These are phyloP conservation scores for Trichosporon sp. DNA, from an alignment of 1,284 basidiomycete genomes.

Conservation along the genomic window DNA sequence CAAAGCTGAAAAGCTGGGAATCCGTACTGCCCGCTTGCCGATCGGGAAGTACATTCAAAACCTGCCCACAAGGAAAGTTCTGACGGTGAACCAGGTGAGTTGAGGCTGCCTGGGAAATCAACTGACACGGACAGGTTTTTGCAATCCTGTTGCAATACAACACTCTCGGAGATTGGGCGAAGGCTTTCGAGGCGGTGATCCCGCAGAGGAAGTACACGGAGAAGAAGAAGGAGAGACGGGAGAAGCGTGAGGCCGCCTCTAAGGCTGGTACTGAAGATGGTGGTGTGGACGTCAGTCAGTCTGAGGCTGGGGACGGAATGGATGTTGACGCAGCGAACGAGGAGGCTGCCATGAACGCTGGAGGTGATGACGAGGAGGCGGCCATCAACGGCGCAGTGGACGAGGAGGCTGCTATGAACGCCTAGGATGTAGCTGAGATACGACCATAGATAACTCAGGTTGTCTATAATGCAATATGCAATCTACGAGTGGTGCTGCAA, in stretches of 20 bases:
- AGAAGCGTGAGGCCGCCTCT: slow-evolving; percentile 10
- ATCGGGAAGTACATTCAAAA: slow-evolving; percentile 80
- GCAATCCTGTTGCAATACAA: slow-evolving; percentile 89
- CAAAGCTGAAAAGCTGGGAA: slow-evolving; percentile 68
- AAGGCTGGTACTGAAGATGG: neutral
- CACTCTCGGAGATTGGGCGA: slow-evolving; percentile 72
- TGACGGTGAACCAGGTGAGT: slow-evolving; percentile 87
- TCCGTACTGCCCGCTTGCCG: slow-evolving; percentile 83
- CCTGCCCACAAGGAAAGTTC: slow-evolving; percentile 82
- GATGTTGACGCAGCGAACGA: neutral
- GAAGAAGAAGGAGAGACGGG: slow-evolving; percentile 15
- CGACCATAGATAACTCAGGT: neutral
- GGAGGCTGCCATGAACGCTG: slow-evolving; percentile 4
- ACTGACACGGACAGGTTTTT: slow-evolving; percentile 54
- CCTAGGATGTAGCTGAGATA: slow-evolving; percentile 7
- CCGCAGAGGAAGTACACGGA: slow-evolving; percentile 74
- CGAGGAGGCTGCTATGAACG: slow-evolving; percentile 25
- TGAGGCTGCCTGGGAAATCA: neutral
- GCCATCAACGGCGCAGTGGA: slow-evolving; percentile 12
- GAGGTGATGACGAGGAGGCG: slow-evolving; percentile 16
- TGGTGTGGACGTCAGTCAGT: slow-evolving; percentile 7
- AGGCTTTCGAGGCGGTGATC: slow-evolving; percentile 75
- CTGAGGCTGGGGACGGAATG: neutral
- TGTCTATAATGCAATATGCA: slow-evolving; percentile 10
- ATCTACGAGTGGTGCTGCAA: slow-evolving; percentile 8